Base-by-base conservation (phyloP, 768 basidiomycete species). In the Cystofilobasidium macerans region DNA sequence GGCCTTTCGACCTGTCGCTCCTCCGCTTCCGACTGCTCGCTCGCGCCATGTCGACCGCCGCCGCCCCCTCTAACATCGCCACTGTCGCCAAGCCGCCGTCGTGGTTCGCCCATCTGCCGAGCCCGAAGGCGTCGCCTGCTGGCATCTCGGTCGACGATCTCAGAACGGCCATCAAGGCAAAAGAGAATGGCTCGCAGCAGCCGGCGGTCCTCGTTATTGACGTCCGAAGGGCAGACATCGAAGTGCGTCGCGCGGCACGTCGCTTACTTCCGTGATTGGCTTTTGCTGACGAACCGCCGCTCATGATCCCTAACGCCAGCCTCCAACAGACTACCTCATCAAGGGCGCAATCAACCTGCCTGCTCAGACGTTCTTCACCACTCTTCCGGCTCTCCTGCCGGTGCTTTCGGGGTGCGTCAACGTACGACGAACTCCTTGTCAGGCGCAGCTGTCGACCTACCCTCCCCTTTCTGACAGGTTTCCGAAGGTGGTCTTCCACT, bases 341-440 rank as follows among this genome's bases (percentile, higher is more conserved):
- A 71, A 69, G 1, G 73, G 74, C 24, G 78, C 78, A 0, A 73
- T 80, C 67, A 81, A 80, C 70, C 73, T 80, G 1, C 79, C 80
- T 14, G 80, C 79, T 0, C 79, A 81, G 51, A 77, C 79, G 0
- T 78, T 80, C 72, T 74, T 77, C 61, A 76, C 73, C 22, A 76
- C 78, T 0, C 72, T 79, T 0, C 74, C 76, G 0, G 69, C 69
- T 11, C 64, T 79, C 22, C 24, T 76, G 18, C 71, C 76, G 0
- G 24, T 79, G 16, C 71, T 79, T 12, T 65, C 67, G 5, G 62
- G 60, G 56, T 57, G 32, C 30, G 56, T n/a, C n/a, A n/a, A n/a
- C n/a, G n/a, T n/a, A n/a, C n/a, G n/a, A n/a, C n/a, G n/a, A n/a
- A n/a, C n/a, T n/a, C n/a, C n/a, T n/a, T n/a, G n/a, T n/a, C n/a